Evolutionary conservation across 805 yeast genomes (phyloP).

Genomic region (Clavispora santaluciae): DNA sequence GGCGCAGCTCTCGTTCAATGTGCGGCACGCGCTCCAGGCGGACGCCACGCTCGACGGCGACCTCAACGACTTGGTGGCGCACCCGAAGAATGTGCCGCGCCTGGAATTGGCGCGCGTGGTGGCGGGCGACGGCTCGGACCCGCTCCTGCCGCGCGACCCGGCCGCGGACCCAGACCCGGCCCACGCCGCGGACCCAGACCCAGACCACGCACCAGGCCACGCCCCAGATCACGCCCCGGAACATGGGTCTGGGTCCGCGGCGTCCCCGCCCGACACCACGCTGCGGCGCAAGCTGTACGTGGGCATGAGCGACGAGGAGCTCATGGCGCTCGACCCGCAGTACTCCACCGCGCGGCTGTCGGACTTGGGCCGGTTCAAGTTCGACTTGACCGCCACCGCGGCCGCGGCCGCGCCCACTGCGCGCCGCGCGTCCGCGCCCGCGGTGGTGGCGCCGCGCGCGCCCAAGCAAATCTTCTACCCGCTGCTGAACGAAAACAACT

Average conservation of each 20-base stretch:
- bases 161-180: slow-evolving; percentile 3
- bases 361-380: slow-evolving; percentile 41
- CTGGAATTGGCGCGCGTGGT: slow-evolving; percentile 13
- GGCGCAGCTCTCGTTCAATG: slow-evolving; percentile 21
- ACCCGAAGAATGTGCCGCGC: slow-evolving; percentile 12
- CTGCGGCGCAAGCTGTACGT: slow-evolving; percentile 42
- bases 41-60: slow-evolving; percentile 19
- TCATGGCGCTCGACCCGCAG: slow-evolving; percentile 51
- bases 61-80: slow-evolving; percentile 13
- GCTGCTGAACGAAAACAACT: slow-evolving; percentile 41
- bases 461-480: slow-evolving; percentile 20
- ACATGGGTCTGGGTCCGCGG: too few relatives aligned
- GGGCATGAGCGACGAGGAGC: slow-evolving; percentile 51
- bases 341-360: slow-evolving; percentile 36
- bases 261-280: slow-evolving; percentile 2
- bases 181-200: not conserved
- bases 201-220: too few relatives aligned
- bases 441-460: slow-evolving; percentile 1
- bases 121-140: not conserved
- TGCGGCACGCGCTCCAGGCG: slow-evolving; percentile 7
- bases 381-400: slow-evolving; percentile 32
- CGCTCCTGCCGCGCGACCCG: not conserved
- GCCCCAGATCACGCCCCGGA: too few relatives aligned
- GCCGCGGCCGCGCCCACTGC: slow-evolving; percentile 17
- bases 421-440: slow-evolving; percentile 4